Evolutionary conservation across 768 basidiomycete genomes (phyloP).

Genomic region (Podaxis sp.): DNA sequence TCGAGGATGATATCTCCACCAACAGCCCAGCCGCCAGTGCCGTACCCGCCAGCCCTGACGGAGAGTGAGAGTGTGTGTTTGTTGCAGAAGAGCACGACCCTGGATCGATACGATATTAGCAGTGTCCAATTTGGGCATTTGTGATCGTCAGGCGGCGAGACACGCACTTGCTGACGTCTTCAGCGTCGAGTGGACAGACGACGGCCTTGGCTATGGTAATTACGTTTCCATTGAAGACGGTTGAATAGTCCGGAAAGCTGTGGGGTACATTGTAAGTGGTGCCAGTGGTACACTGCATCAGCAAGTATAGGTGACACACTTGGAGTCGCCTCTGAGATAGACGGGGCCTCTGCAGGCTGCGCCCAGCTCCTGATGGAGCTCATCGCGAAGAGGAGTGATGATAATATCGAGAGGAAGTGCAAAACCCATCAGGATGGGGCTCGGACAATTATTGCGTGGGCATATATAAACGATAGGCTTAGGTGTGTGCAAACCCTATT

Average conservation of each 20-base stretch:
- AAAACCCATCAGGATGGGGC: not conserved
- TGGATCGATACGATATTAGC: conserved; percentile 21
- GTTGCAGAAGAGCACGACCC: conserved; percentile 70
- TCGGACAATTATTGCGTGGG: not conserved
- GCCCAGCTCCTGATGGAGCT: conserved; percentile 41
- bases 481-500: not conserved
- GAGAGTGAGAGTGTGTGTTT: conserved; percentile 69
- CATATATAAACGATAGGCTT: not conserved
- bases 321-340: conserved; percentile 34
- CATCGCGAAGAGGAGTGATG: conserved; percentile 24
- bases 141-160: conserved; percentile 7
- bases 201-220: conserved; percentile 56
- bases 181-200: conserved; percentile 70
- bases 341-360: conserved; percentile 43
- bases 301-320: conserved; percentile 2
- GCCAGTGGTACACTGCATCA: not conserved
- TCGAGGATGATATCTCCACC: conserved; percentile 86
- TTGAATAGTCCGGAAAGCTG: conserved; percentile 45
- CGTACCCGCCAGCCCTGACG: conserved; percentile 88
- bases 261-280: not conserved
- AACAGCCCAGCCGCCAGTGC: conserved; percentile 86
- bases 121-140: not conserved
- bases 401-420: conserved; percentile 13
- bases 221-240: conserved; percentile 78
- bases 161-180: conserved; percentile 75